Evolutionary conservation across 2,329 filamentous ascomycete species (phyloP).

Genomic region (Diaporthe ilicicola): DNA sequence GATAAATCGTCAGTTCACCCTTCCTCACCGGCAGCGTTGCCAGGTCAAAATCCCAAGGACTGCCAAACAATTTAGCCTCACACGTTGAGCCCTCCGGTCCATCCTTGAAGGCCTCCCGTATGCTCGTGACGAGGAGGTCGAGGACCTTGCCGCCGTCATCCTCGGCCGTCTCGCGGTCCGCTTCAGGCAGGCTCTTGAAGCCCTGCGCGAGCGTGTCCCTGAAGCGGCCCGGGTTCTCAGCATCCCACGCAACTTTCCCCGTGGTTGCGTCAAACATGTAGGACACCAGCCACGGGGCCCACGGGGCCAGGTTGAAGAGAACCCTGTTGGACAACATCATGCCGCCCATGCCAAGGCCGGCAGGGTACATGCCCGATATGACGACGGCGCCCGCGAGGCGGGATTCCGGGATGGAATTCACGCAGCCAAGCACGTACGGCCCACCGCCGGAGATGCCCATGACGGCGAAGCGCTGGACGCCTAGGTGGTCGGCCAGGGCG

Average conservation of each 20-base stretch:
- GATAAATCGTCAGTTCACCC: constrained; percentile 36
- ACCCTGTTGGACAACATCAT: constrained; percentile 35
- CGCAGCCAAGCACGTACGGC: constrained; percentile 40
- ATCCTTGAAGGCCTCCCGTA: constrained; percentile 13
- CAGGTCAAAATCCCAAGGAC: constrained; percentile 38
- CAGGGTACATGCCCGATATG: constrained; percentile 36
- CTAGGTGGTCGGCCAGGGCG: constrained; percentile 38
- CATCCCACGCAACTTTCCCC: constrained; percentile 24
- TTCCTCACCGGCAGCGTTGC: constrained; percentile 33
- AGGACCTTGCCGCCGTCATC: constrained; percentile 17
- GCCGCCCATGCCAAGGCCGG: constrained; percentile 33
- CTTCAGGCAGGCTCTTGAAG: constrained; percentile 7
- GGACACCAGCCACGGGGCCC: constrained; percentile 33
- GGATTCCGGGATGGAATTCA: constrained; percentile 32
- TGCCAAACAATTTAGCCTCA: constrained; percentile 30
- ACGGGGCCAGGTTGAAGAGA: constrained; percentile 33
- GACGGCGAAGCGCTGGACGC: constrained; percentile 36
- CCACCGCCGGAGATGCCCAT: constrained; percentile 41
- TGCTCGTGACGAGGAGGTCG: constrained; percentile 23
- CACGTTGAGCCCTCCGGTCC: constrained; percentile 30
- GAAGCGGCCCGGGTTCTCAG: constrained; percentile 20
- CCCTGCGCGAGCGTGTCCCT: constrained; percentile 2
- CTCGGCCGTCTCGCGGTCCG: constrained; percentile 17
- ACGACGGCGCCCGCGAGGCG: constrained; percentile 34
- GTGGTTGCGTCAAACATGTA: constrained; percentile 29